Percentiles rank a stretch among this genome's conserved stretches.
These are phyloP conservation scores for Blastomyces emzantsi DNA, from an alignment of 2,329 filamentous ascomycete genomes.

Conservation along the genomic window DNA sequence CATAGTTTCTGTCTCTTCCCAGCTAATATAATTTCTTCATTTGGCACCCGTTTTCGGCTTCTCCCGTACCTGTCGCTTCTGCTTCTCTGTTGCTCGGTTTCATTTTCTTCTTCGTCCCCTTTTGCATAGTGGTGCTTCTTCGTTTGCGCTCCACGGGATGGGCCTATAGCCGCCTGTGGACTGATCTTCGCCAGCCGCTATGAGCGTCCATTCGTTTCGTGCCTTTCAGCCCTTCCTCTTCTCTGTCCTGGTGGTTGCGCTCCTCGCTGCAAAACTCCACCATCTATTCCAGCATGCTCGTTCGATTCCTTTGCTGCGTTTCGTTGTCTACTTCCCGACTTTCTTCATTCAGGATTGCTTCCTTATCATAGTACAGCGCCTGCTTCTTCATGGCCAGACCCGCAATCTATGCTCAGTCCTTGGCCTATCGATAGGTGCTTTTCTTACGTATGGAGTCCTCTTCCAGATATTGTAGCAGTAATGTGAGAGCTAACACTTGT, in stretches of 20 bases:
- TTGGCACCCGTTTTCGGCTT: neutral
- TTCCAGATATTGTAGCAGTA: conserved; percentile 1
- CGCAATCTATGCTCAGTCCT: conserved; percentile 15
- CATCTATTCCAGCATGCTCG: conserved; percentile 23
- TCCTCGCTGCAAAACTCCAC: conserved; percentile 22
- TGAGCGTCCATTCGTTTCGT: conserved; percentile 20
- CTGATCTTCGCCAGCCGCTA: conserved; percentile 12
- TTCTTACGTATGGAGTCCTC: conserved; percentile 20
- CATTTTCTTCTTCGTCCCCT: neutral
- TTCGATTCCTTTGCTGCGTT: conserved; percentile 17
- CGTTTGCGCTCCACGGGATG: conserved; percentile 12
- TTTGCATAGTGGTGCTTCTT: neutral
- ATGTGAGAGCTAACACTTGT: neutral
- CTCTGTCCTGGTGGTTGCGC: conserved; percentile 22
- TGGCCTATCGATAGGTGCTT: conserved; percentile 16
- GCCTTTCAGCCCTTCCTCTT: conserved; percentile 21
- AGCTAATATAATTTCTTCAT: neutral
- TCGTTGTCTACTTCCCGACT: conserved; percentile 25
- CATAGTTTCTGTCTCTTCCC: neutral
- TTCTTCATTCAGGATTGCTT: conserved; percentile 25
- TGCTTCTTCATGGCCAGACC: conserved; percentile 19
- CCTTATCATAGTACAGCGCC: conserved; percentile 19
- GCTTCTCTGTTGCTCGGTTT: neutral
- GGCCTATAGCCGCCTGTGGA: conserved; percentile 4
- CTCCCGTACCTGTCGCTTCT: neutral